Evolutionary conservation across 164 flowering plant genomes (phyloP).

Genomic region (Liquidambar formosana): DNA sequence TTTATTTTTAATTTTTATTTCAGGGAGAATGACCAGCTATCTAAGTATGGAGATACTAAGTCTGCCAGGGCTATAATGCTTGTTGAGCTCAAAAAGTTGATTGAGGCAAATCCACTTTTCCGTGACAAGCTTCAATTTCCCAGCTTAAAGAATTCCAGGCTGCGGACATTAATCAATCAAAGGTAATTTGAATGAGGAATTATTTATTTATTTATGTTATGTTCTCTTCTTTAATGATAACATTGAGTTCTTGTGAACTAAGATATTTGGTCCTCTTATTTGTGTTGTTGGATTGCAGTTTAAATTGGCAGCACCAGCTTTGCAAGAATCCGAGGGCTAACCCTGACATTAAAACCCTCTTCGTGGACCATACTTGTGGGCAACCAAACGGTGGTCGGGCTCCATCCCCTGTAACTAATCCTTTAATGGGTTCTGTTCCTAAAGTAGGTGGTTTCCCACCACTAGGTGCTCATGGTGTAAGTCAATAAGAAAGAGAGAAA

Average conservation of each 20-base stretch:
- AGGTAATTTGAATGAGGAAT: constrained; percentile 23
- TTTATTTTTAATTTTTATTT: neutral
- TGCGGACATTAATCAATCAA: constrained; percentile 44
- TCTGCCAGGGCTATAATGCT: constrained; percentile 47
- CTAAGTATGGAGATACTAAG: constrained; percentile 45
- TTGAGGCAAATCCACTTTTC: constrained; percentile 48
- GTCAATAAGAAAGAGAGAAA: constrained; percentile 3
- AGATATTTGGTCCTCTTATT: neutral
- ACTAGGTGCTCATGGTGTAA: constrained; percentile 42
- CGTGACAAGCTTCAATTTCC: constrained; percentile 54
- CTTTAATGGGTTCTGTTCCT: constrained; percentile 28
- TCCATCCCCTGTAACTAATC: constrained; percentile 33
- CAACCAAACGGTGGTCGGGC: constrained; percentile 39
- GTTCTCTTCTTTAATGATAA: neutral
- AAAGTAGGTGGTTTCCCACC: constrained; percentile 33
- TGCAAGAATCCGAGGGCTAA: constrained; percentile 48
- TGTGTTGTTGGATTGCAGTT: constrained; percentile 26
- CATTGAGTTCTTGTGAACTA: neutral
- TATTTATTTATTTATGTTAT: neutral
- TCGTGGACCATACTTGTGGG: constrained; percentile 47
- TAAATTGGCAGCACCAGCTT: constrained; percentile 55
- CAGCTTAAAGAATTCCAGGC: constrained; percentile 36
- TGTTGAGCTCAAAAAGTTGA: constrained; percentile 39
- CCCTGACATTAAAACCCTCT: constrained; percentile 50
- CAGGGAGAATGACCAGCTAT: constrained; percentile 44